Base-by-base conservation (phyloP, 2,329 filamentous ascomycete species). In the Fusarium sp. region DNA sequence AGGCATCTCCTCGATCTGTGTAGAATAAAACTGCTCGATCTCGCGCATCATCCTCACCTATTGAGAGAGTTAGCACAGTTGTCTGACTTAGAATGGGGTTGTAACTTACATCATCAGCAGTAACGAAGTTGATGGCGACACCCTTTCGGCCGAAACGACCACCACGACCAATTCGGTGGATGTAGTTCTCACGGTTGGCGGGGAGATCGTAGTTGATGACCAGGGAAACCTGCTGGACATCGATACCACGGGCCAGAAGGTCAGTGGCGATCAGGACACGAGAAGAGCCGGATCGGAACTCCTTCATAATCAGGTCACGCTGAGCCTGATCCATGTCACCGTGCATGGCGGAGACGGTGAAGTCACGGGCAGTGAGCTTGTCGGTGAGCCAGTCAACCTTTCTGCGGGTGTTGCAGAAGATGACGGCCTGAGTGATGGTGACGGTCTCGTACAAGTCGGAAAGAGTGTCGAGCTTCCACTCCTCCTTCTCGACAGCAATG, bases 381-480 rank as follows among this genome's bases (percentile, higher is more conserved):
- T 98, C 95, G 76, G 96, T 98, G 78, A 99, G 92, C 96, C 96
- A 99, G 88, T 99, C 96, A 79, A 99, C 96, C 94, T 99, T 99
- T 89, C 95, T 92, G 83, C 96, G 93, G 81, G 96, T 99, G 91
- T 99, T 99, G 91, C 96, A 99, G 93, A 99, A 99, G 86, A 99
- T 99, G 84, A 99, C 96, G 65, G 96, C 96, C 85, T 99, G 96
- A 77, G 96, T 99, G 80, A 98, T 99, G 82, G 96, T 99, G 81
- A 99, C 92, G 59, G 96, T 99, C 87, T 99, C 96, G 88, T 99
- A 99, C 76, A 99, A 86, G 85, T 99, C 96, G 78, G 93, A 98
- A 70, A 99, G 93, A 68, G 96, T 99, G 84, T 99, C 96, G 74
- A 99, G 91, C 87, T 99, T 99, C 96, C 96, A 99, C 81, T 99